Conservation (phyloP, 148 eudicot genomes). For the Nyssa sinensis region DNA sequence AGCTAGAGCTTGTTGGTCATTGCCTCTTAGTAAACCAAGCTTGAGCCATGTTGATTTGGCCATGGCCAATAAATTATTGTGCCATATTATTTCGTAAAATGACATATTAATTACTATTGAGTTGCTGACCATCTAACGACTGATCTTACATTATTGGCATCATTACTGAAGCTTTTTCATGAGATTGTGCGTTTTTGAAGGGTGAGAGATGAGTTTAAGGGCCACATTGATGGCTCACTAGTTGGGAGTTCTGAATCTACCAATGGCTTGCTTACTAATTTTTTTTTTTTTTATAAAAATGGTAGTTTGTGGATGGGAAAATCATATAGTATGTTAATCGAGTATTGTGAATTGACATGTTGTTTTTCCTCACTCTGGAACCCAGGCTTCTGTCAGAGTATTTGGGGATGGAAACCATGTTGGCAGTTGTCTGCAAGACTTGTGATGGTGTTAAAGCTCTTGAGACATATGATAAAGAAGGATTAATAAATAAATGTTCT, state of each 20-base stretch:
- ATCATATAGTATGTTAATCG: background rate
- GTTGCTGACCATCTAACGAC: background rate
- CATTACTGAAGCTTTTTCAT: background rate
- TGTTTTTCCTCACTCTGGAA: conserved; percentile 7
- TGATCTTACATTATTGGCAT: background rate
- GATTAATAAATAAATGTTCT: conserved; percentile 46
- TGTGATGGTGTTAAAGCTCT: conserved; percentile 62
- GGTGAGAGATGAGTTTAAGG: background rate
- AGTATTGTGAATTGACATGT: background rate
- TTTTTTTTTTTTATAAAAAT: too few species aligned
- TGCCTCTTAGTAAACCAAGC: too few species aligned
- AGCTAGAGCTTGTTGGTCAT: too few species aligned
- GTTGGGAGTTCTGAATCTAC: background rate
- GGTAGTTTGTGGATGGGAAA: background rate
- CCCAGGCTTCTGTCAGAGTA: conserved; percentile 75
- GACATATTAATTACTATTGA: background rate
- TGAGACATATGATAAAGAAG: conserved; percentile 68
- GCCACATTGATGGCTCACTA: background rate
- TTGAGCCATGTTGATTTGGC: background rate
- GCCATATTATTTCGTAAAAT: background rate
- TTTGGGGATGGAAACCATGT: conserved; percentile 66
- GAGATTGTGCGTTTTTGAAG: background rate
- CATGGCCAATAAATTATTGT: background rate
- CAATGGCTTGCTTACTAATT: conserved; percentile 7
- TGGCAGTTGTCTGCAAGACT: conserved; percentile 79